A percentile compares a stretch with the other conserved stretches of the same genome.
phyloP scores from a whole-genome alignment of 345 rosid genomes.

The Toxicodendron radicans region DNA sequence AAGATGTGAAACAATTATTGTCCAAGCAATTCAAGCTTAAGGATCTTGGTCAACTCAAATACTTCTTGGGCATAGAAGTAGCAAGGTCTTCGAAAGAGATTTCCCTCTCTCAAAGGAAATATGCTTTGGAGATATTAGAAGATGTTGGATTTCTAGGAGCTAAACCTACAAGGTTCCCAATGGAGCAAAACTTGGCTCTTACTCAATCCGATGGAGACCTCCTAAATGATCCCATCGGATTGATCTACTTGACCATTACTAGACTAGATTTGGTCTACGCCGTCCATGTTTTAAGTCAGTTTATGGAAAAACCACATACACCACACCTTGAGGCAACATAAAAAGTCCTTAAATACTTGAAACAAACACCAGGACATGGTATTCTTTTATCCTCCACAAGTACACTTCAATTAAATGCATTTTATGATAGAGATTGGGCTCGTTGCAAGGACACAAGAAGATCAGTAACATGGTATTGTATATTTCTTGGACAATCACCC shows the following conservation, averaged over 20 bases:
- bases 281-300: conserved; percentile 2
- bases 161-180: neutral
- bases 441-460: neutral
- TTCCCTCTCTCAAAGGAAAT: too few species aligned
- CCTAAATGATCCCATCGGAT: neutral
- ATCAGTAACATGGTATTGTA: neutral
- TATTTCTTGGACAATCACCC: neutral
- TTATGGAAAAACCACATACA: conserved; percentile 7
- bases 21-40: neutral
- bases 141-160: neutral
- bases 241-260: conserved; percentile 11
- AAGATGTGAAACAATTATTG: neutral
- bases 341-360: neutral
- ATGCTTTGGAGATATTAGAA: neutral
- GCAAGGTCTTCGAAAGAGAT: too few species aligned
- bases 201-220: neutral
- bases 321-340: conserved; percentile 3
- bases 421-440: conserved; percentile 15
- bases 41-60: conserved; percentile 4
- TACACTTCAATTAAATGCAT: neutral
- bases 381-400: neutral
- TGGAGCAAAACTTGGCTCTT: conserved; percentile 10
- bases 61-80: conserved; percentile 9
- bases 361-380: conserved; percentile 6
- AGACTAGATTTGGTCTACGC: neutral